Base-by-base conservation (phyloP, 2,329 filamentous ascomycete species). In the Xylariaceae sp. region DNA sequence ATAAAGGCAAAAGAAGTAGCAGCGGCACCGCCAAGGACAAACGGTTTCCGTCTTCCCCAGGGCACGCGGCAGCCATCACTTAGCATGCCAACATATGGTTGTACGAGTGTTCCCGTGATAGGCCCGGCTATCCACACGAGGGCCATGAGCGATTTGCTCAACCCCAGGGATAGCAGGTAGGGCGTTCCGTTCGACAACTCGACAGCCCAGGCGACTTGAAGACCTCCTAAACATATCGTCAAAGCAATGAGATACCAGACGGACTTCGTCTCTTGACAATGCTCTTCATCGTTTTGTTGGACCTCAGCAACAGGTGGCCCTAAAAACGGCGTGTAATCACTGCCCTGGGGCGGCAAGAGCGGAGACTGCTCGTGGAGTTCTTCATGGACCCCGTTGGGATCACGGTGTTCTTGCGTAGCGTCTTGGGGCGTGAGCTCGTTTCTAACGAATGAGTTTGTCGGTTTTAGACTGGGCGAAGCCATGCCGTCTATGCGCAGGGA, bases 191-290 rank as follows among this genome's bases (percentile, higher is more conserved):
- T 93, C 56, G 92, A 96, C 48, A 96, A 80, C 74, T 97, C 93
- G 48, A 96, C 92, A 1, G 92, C 92, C 93, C 93, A 97, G 34
- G 93, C 92, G 67, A 97, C 89, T 76, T 97, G 93, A 63, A 97
- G 78, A 23, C 90, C 93, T 61, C 90, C 90, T 66, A 96, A 89
- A 71, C 89, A 87, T 62, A 97, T 80, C 5, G 93, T 96, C 74
- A 97, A 77, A 63, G 96, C 78, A 66, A 95, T 83, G 68, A 97
- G 79, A 74, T 96, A 96, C 86, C 88, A 91, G 51, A 87, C 78
- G 73, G 89, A 92, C 80, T 92, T 96, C 23, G 88, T 88, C 61
- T 83, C 80, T 68, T 91, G 82, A 56, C 75, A 78, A 13, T 76
- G 74, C 62, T 81, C 76, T 4, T 77, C 72, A 17, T 74, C 9